A percentile compares a stretch with the other conserved stretches of the same genome.
phyloP scores from a whole-genome alignment of 768 basidiomycete species.

The Termitomyces sp. region DNA sequence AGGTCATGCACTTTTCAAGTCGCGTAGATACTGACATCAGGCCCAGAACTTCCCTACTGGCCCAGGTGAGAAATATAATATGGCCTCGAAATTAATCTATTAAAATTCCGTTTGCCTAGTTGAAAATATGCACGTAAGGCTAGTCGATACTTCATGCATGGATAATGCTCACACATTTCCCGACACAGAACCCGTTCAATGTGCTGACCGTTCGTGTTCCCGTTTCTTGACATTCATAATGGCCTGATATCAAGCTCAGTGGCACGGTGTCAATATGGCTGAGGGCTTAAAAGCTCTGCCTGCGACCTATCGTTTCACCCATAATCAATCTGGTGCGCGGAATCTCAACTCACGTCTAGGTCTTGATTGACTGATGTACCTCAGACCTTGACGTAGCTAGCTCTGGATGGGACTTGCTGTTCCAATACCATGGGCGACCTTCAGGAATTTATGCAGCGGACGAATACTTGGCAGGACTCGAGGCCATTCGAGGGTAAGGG shows the following conservation, averaged over 20 bases:
- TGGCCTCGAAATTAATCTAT: background rate
- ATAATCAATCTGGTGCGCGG: conserved; percentile 44
- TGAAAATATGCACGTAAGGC: conserved; percentile 22
- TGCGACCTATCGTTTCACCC: conserved; percentile 47
- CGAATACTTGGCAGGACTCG: conserved; percentile 50
- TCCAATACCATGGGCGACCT: conserved; percentile 54
- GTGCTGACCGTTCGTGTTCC: conserved; percentile 27
- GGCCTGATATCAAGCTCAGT: conserved; percentile 22
- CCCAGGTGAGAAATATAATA: conserved; percentile 20
- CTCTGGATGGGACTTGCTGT: conserved; percentile 47
- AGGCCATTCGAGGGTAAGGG: conserved; percentile 45
- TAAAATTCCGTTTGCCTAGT: conserved; percentile 14
- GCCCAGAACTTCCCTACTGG: conserved; percentile 40
- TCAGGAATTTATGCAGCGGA: conserved; percentile 53
- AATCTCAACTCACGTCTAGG: background rate
- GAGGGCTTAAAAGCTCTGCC: conserved; percentile 53
- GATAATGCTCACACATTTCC: background rate
- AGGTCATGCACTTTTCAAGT: background rate
- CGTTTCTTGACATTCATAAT: background rate
- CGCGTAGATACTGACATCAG: background rate
- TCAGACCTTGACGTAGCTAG: conserved; percentile 45
- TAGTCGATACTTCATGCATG: background rate
- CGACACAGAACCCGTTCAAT: conserved; percentile 38
- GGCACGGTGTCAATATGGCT: conserved; percentile 57
- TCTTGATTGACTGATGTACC: background rate